Evolutionary conservation across 2,329 filamentous ascomycete genomes (phyloP), one percentile per base, ranked within the genome.

Genomic region (Metarhizium rileyi): DNA sequence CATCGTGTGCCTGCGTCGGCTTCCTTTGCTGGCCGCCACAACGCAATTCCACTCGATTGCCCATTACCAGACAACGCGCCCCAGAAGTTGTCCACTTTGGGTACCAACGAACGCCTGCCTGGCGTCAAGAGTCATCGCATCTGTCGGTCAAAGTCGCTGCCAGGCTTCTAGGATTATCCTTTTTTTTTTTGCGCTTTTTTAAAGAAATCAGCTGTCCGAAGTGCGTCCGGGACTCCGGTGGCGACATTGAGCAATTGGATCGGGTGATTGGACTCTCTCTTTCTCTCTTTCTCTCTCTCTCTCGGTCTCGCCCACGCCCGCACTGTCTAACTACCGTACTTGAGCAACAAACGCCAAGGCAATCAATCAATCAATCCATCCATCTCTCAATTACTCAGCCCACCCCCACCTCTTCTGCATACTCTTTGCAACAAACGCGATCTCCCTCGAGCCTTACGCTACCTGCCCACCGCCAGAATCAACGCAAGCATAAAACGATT

Each of bases 61-160:
- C n/a, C 16, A 16, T 22, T 42, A n/a, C n/a, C n/a, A n/a, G n/a
- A n/a, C n/a, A n/a, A 42, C n/a, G 40, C 33, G 33, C 33, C 33
- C 33, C 33, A 36, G 33, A 38, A 20, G 22, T 42, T 20, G 18
- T 44, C 50, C 50, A 49, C 50, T 48, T 51, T 49, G 46, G 50
- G 50, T 51, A 49, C 46, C 50, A 46, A 51, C 46, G 28, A 47
- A 26, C 45, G 49, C 49, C 41, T 44, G 42, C 45, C 45, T 27
- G 40, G 45, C 41, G 48, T 28, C 33, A 36, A n/a, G 48, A 45
- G 49, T 51, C 49, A 35, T 51, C 30, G 41, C 35, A 42, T 40
- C 23, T 16, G 25, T 42, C 35, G 4, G 25, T 36, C 44, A 42
- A 20, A n/a, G 18, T 41, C n/a, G 5, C 16, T 33, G 30, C 30